phyloP scores from a whole-genome alignment of 495 filamentous ascomycete species.

The Parmelia sp. region DNA sequence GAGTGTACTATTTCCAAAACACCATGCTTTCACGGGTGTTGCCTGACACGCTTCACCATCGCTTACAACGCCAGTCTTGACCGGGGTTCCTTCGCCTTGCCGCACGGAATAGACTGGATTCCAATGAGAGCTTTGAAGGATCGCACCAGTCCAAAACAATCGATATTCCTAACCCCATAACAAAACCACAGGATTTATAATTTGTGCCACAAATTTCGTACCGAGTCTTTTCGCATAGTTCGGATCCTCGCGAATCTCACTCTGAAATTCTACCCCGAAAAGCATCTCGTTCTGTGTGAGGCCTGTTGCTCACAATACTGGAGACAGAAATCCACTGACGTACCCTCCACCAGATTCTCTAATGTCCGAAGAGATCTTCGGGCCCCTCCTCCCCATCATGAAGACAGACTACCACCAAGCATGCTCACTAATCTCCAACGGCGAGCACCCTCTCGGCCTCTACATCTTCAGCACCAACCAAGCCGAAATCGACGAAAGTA shows the following conservation, averaged over 20 bases:
- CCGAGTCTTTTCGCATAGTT: background rate
- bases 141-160: background rate
- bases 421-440: background rate
- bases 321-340: background rate
- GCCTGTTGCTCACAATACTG: background rate
- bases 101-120: background rate
- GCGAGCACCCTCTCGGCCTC: constrained; percentile 1
- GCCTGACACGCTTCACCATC: background rate
- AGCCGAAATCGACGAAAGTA: constrained; percentile 19
- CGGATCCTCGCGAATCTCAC: background rate
- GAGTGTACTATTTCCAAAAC: background rate
- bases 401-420: constrained; percentile 7
- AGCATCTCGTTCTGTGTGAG: background rate
- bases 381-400: constrained; percentile 13
- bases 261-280: background rate
- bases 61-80: background rate
- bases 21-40: background rate
- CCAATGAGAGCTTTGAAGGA: background rate
- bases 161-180: background rate
- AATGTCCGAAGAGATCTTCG: constrained; percentile 17
- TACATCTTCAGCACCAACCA: constrained; percentile 19
- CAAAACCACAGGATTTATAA: background rate
- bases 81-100: background rate
- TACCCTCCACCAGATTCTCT: constrained; percentile 12
- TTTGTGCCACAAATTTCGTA: background rate